Conservation (phyloP, 352 stramenopile species). For the Stephanocyclus meneghinianus region DNA sequence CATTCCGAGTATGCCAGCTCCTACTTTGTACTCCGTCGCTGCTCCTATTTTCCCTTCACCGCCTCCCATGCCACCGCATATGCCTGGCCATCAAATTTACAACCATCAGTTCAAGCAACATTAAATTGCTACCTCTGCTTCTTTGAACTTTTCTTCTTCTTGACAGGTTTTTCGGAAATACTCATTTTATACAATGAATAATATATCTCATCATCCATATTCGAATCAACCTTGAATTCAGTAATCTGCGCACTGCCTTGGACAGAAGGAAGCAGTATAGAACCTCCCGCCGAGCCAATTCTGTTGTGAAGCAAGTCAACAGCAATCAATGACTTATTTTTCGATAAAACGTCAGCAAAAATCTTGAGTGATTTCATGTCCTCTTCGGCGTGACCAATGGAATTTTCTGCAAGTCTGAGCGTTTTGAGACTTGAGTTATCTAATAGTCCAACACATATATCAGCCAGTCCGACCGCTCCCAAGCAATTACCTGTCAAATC, state of each 20-base stretch:
- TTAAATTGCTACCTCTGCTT: slow-evolving; percentile 37
- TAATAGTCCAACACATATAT: slow-evolving; percentile 42
- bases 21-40: slow-evolving; percentile 29
- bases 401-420: slow-evolving; percentile 46
- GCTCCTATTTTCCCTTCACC: slow-evolving; percentile 24
- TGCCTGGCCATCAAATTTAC: slow-evolving; percentile 20
- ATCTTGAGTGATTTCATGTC: slow-evolving; percentile 38
- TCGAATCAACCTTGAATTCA: slow-evolving; percentile 44
- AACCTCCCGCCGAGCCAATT: slow-evolving; percentile 39
- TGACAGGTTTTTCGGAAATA: neutral
- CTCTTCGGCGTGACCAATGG: slow-evolving; percentile 32
- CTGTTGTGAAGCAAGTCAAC: slow-evolving; percentile 56
- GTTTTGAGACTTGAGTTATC: slow-evolving; percentile 47
- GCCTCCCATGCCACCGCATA: slow-evolving; percentile 2
- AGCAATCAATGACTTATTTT: slow-evolving; percentile 34
- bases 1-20: too few species aligned
- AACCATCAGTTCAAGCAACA: slow-evolving; percentile 21
- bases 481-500: slow-evolving; percentile 53
- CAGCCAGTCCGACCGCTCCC: slow-evolving; percentile 27
- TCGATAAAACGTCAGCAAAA: slow-evolving; percentile 41
- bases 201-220: slow-evolving; percentile 41
- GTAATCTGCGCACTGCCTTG: slow-evolving; percentile 48
- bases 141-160: slow-evolving; percentile 46
- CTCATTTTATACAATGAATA: slow-evolving; percentile 39
- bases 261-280: slow-evolving; percentile 21